Base-by-base conservation (phyloP, 2,329 filamentous ascomycete genomes). In the Proliferodiscus dingleyae region DNA sequence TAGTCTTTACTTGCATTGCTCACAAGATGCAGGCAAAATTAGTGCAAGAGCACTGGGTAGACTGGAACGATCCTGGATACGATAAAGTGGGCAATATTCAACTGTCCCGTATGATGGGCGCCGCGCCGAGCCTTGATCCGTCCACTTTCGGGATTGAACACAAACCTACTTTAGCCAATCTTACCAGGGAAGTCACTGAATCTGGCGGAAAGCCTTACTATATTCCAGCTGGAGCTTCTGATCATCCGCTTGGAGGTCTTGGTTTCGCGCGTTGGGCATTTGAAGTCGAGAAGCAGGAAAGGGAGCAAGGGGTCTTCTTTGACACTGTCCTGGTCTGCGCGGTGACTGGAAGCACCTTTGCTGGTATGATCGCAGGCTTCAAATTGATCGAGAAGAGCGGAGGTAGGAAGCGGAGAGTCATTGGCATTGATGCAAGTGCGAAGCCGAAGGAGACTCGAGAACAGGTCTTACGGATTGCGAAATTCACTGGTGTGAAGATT, bases 191-290 rank as follows among this genome's bases (percentile, higher is more conserved):
- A 57, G 72, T 81, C 13, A 65, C 69, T 46, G 61, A 56, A 1
- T 61, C 61, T 1, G 83, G 80, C 0, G 72, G 74, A 29, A 81
- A 77, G 61, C 80, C 83, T 0, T 88, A 87, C 60, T 84, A 83
- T 59, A 85, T 87, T 52, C 84, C 84, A 3, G 82, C 83, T 0
- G 83, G 83, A 0, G 83, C 83, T 1, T 83, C 78, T 0, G 82
- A 86, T 61, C 83, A 87, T 60, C 80, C 80, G 0, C 70, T 86
- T 0, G 83, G 84, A 3, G 84, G 83, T 0, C 63, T 87, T 13
- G 83, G 84, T 0, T 87, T 87, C 56, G 82, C 82, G 6, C 70
- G 81, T 2, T 87, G 83, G 78, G 82, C 83, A 1, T 80, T 85
- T 28, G 83, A 87, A 63, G 78, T 88, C 0, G 70, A 70, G 37